Evolutionary conservation across 148 eudicot genomes (phyloP), one percentile per base, ranked within the genome.

Genomic region (Oxyria digyna): DNA sequence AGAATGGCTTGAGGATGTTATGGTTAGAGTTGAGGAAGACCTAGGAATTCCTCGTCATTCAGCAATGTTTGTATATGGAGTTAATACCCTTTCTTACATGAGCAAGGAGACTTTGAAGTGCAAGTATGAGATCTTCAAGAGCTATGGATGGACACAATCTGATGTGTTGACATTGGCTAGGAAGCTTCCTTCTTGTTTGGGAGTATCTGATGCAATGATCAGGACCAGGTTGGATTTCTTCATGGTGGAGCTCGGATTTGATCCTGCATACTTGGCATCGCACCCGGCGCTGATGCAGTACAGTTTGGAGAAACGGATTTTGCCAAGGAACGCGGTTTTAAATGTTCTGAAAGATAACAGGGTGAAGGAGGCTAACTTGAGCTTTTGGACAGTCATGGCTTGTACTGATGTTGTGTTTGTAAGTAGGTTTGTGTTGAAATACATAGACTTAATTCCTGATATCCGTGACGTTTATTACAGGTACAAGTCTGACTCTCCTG

Each of bases 241-340:
- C 67, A 57, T 69, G 72, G 45, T 43, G 67, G 72, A 68, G 71
- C 68, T 74, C 31, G 77, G 73, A 4, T 74, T 41, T 42, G 48
- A 45, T 3, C 35, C 77, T 33, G 27, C 35, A 13, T 74, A 68
- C 72, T 42, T 74, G 63, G 72, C 45, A 27, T 17, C 72, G 8
- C 67, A 63, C 72, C 72, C 72, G n/a, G 43, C 10, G 12, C 73
- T 74, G 48, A 18, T 74, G 17, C 17, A 27, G 27, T 31, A 52
- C 21, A 74, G 72, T 33, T 40, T 69, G 67, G 73, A 74, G 59
- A 74, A 74, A 33, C 62, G 77, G 42, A 67, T 74, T 37, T 41
- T 24, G 46, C 77, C 77, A 2, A 69, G 77, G 62, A 74, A 74
- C 69, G 59, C 63, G 23, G 72, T 74, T 4, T n/a, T 68, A 37